A percentile compares a stretch with the other conserved stretches of the same genome.
phyloP scores from a whole-genome alignment of 495 filamentous ascomycete genomes.

The Xylaria venustula region DNA sequence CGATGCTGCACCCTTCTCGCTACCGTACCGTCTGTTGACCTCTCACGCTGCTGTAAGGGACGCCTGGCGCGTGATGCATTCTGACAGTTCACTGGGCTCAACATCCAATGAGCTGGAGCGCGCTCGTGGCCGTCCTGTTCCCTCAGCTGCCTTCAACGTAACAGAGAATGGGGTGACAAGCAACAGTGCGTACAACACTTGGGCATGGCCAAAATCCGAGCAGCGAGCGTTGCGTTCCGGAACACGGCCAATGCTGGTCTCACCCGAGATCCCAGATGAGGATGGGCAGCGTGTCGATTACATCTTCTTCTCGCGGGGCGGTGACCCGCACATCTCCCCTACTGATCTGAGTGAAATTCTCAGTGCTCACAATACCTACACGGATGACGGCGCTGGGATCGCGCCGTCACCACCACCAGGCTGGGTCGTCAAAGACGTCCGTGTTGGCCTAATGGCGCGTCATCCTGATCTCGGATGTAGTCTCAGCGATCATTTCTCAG shows the following conservation, averaged over 20 bases:
- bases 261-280: slow-evolving; percentile 61
- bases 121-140: slow-evolving; percentile 51
- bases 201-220: slow-evolving; percentile 75
- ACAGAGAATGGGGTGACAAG: slow-evolving; percentile 81
- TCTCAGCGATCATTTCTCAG: slow-evolving; percentile 89
- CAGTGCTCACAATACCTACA: slow-evolving; percentile 13
- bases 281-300: slow-evolving; percentile 90
- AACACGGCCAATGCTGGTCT: slow-evolving; percentile 47
- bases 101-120: slow-evolving; percentile 64
- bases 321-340: slow-evolving; percentile 10
- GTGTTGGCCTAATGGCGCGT: slow-evolving; percentile 77
- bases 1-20: slow-evolving; percentile 86
- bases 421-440: slow-evolving; percentile 67
- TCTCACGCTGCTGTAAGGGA: slow-evolving; percentile 77
- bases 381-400: slow-evolving; percentile 19
- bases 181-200: slow-evolving; percentile 83
- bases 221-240: slow-evolving; percentile 55
- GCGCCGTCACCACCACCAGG: slow-evolving; percentile 29
- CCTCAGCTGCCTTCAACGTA: slow-evolving; percentile 74
- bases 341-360: slow-evolving; percentile 14
- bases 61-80: slow-evolving; percentile 76
- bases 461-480: slow-evolving; percentile 82
- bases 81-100: slow-evolving; percentile 73
- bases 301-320: slow-evolving; percentile 61
- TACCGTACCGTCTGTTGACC: slow-evolving; percentile 82